Evolutionary conservation across 208 protist genomes (phyloP), one percentile per base, ranked within the genome.

Genomic region (Crithidia thermophila): DNA sequence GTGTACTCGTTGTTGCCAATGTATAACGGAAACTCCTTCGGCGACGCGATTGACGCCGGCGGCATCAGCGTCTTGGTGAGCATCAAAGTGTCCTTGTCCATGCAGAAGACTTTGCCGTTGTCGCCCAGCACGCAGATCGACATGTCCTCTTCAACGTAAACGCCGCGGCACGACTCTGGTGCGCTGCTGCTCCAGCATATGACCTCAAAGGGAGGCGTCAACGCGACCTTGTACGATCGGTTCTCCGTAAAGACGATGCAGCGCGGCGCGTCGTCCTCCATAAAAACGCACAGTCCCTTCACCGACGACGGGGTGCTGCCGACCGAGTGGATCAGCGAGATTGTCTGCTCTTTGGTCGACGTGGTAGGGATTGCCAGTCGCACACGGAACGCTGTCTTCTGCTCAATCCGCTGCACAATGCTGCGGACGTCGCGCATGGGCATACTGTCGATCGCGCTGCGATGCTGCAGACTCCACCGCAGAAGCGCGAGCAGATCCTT

Each of bases 1-100:
- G 82, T 81, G 67, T 88, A 86, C n/a, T 72, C 49, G 16, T 70
- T 79, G 36, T 72, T 72, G 46, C 87, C 87, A 51, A 55, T 66
- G 46, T 90, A 93, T 4, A 88, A 34, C 9, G 71, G 51, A 71
- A 87, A 87, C 27, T 71, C 34, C 4, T 51, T 66, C 6, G 60
- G 0, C 3, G 47, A 21, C 9, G 25, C 13, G 18, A 56, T 27
- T 13, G 47, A 36, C 33, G 51, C 9, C n/a, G 49, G 43, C 25
- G 66, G 56, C 23, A 73, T 60, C 3, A 80, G 27, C 30, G 70
- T 72, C 42, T 65, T 47, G 25, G 52, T 67, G 9, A 72, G 31
- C 30, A 80, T 52, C 13, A 92, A 61, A 4, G 87, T 84, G 20
- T 80, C 70, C 11, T 74, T 62, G 65, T 88, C 74, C n/a, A 86